These are phyloP conservation scores for Geotrichum fermentans DNA, from an alignment of 1,139 yeast species.

Conservation along the genomic window DNA sequence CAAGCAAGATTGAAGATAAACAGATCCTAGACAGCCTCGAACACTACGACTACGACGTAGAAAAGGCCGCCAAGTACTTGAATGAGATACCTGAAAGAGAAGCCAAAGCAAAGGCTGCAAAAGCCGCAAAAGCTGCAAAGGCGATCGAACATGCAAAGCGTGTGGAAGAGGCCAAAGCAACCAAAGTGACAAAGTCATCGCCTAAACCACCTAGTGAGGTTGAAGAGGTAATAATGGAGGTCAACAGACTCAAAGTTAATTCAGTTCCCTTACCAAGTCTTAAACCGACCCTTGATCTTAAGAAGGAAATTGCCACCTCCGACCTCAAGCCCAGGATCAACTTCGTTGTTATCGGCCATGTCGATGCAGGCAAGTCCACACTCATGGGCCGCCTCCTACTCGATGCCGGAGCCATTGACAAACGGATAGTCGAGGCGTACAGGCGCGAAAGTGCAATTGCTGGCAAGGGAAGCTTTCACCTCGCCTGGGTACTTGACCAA, in stretches of 20 bases:
- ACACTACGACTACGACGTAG: slow-evolving; percentile 55
- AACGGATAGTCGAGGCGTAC: slow-evolving; percentile 67
- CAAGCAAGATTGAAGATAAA: slow-evolving; percentile 45
- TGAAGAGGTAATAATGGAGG: too few species aligned
- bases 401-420: slow-evolving; percentile 77
- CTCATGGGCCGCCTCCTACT: slow-evolving; percentile 82
- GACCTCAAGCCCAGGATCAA: slow-evolving; percentile 10
- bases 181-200: too few species aligned
- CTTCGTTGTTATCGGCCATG: slow-evolving; percentile 88
- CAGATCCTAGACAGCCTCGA: slow-evolving; percentile 59
- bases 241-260: too few species aligned
- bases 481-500: slow-evolving; percentile 98
- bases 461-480: slow-evolving; percentile 90
- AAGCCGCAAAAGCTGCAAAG: too few species aligned
- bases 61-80: slow-evolving; percentile 50
- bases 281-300: slow-evolving; percentile 13
- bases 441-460: slow-evolving; percentile 73
- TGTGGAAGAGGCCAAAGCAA: too few species aligned
- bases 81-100: too few species aligned
- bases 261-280: slow-evolving; percentile 10
- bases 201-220: too few species aligned
- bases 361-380: slow-evolving; percentile 97
- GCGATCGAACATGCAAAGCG: too few species aligned
- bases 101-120: slow-evolving; percentile 5
- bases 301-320: slow-evolving; percentile 9